Conservation (phyloP, 2,329 filamentous ascomycete genomes). For the Arthrobotrys musiformis region DNA sequence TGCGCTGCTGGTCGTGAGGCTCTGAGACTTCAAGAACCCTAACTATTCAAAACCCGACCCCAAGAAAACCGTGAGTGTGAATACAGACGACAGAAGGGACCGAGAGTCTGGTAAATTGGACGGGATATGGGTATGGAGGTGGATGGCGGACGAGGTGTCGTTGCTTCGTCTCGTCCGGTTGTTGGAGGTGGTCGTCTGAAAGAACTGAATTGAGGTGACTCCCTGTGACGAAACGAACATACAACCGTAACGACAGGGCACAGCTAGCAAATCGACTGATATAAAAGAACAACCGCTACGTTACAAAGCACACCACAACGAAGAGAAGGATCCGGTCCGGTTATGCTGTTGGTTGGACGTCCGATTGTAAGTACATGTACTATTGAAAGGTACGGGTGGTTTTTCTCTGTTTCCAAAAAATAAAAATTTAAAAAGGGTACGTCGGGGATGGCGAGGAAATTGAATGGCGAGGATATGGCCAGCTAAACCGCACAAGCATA, state of each 20-base stretch:
- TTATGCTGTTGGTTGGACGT: slow-evolving; percentile 20
- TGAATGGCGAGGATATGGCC: slow-evolving; percentile 27
- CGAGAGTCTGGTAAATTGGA: slow-evolving; percentile 9
- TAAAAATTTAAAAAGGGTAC: background rate
- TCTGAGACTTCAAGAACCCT: background rate
- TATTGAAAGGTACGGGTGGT: slow-evolving; percentile 6
- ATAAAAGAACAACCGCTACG: slow-evolving; percentile 35
- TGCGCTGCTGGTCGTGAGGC: slow-evolving; percentile 21
- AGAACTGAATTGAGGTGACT: slow-evolving; percentile 55
- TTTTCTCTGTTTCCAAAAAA: background rate
- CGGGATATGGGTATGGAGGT: slow-evolving; percentile 16
- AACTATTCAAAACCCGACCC: background rate
- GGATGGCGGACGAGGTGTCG: slow-evolving; percentile 4
- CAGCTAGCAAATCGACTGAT: slow-evolving; percentile 26
- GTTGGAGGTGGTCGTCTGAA: slow-evolving; percentile 40
- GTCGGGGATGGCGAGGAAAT: slow-evolving; percentile 8
- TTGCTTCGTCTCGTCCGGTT: slow-evolving; percentile 24
- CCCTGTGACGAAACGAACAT: slow-evolving; percentile 49
- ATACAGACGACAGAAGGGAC: slow-evolving; percentile 7
- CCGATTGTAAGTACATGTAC: slow-evolving; percentile 8
- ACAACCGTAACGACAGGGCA: slow-evolving; percentile 21
- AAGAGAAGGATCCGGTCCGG: slow-evolving; percentile 39
- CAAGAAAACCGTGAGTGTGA: slow-evolving; percentile 19
- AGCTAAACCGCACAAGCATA: slow-evolving; percentile 35
- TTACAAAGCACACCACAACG: slow-evolving; percentile 24